These are phyloP conservation scores for Tolypocladium album DNA, from an alignment of 2,329 filamentous ascomycete genomes.

Conservation along the genomic window DNA sequence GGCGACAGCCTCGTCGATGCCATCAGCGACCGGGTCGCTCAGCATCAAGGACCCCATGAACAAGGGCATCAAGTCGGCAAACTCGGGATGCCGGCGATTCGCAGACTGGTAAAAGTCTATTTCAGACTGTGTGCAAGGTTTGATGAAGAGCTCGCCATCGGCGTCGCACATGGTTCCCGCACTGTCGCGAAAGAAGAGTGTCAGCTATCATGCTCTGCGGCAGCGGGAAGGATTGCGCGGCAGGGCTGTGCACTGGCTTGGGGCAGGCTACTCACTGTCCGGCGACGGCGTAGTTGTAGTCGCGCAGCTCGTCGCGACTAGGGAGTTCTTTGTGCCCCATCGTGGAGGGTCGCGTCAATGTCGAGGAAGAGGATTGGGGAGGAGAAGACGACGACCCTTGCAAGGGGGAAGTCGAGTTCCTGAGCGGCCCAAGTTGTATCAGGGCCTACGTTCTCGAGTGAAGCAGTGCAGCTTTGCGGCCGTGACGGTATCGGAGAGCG, in stretches of 20 bases:
- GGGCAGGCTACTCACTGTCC: constrained; percentile 57
- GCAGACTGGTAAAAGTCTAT: constrained; percentile 82
- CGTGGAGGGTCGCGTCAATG: constrained; percentile 4
- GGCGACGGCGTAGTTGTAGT: constrained; percentile 68
- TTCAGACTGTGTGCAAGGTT: constrained; percentile 81
- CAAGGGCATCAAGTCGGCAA: constrained; percentile 71
- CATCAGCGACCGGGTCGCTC: constrained; percentile 38
- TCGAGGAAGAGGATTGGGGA: neutral
- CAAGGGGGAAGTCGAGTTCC: neutral
- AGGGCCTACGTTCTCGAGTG: neutral
- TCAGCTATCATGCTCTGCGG: neutral
- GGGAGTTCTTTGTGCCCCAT: constrained; percentile 31
- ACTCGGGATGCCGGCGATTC: constrained; percentile 52
- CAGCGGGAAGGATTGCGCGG: constrained; percentile 1
- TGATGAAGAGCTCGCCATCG: constrained; percentile 80
- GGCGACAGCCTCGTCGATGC: constrained; percentile 37
- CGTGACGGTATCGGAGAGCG: neutral
- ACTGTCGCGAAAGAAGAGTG: constrained; percentile 33
- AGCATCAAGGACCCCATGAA: constrained; percentile 74
- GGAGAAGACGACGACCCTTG: neutral
- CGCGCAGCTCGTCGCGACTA: constrained; percentile 49
- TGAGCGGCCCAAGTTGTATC: neutral
- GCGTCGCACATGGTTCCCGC: constrained; percentile 82
- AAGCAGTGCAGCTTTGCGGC: neutral
- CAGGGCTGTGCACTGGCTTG: neutral